These are phyloP conservation scores for Kluyveromyces marxianus DNA, from an alignment of 1,139 yeast genomes.

Conservation along the genomic window DNA sequence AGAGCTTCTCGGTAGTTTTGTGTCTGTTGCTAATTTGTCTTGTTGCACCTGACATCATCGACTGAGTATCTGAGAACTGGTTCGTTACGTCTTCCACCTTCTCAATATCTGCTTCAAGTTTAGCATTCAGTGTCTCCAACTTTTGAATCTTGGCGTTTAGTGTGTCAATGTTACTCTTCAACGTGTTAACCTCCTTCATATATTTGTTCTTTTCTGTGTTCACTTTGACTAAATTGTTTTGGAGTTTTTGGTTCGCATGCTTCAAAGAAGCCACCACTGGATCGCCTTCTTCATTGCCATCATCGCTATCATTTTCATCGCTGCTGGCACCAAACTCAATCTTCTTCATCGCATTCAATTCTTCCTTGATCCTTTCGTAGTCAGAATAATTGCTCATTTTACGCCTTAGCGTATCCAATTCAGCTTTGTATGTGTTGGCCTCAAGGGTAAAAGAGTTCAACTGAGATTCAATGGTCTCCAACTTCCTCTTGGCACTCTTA, in stretches of 20 bases:
- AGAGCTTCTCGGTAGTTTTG: constrained; percentile 21
- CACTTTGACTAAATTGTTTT: constrained; percentile 30
- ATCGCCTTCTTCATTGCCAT: constrained; percentile 24
- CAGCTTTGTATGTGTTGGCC: constrained; percentile 40
- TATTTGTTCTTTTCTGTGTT: constrained; percentile 25
- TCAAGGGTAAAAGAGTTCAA: constrained; percentile 39
- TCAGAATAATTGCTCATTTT: constrained; percentile 45
- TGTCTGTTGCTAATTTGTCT: constrained; percentile 36
- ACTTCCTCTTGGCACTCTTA: constrained; percentile 27
- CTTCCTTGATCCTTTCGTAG: constrained; percentile 73
- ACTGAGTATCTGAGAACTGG: constrained; percentile 50
- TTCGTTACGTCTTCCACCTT: constrained; percentile 35
- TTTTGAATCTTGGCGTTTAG: constrained; percentile 34
- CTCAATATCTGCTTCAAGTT: constrained; percentile 67
- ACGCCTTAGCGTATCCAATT: constrained; percentile 42
- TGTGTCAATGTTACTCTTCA: constrained; percentile 22
- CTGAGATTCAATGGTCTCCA: constrained; percentile 33
- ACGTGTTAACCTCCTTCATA: constrained; percentile 19
- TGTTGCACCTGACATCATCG: constrained; percentile 56
- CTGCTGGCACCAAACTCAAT: constrained; percentile 55
- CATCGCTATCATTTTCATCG: constrained; percentile 28
- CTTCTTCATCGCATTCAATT: constrained; percentile 61
- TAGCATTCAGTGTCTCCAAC: constrained; percentile 44
- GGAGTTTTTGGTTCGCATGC: constrained; percentile 38
- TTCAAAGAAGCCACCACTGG: constrained; percentile 35